Evolutionary conservation across 352 stramenopile species (phyloP).

Genomic region (Phytopythium ostracodes): DNA sequence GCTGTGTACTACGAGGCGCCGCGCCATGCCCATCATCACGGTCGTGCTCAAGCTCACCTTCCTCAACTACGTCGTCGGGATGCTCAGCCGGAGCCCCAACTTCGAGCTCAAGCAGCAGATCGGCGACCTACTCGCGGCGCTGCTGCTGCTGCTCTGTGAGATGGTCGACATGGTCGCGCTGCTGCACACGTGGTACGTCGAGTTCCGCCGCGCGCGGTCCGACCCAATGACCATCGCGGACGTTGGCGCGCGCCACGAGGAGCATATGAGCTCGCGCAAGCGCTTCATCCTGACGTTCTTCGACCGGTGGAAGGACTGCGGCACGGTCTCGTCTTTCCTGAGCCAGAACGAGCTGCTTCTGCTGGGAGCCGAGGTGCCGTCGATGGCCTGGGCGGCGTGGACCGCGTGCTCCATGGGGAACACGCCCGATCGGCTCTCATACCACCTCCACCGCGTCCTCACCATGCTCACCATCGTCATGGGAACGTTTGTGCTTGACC

Average conservation of each 20-base stretch:
- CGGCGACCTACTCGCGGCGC: slow-evolving; percentile 19
- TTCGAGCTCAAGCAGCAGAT: slow-evolving; percentile 24
- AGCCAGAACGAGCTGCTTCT: slow-evolving; percentile 26
- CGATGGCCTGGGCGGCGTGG: slow-evolving; percentile 27
- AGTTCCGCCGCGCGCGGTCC: slow-evolving; percentile 2
- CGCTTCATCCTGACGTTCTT: slow-evolving; percentile 26
- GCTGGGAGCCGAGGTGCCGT: slow-evolving; percentile 17
- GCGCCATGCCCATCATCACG: slow-evolving; percentile 21
- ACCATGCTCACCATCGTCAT: slow-evolving; percentile 29
- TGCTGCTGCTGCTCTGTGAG: slow-evolving; percentile 27
- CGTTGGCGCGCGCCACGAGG: slow-evolving; percentile 10
- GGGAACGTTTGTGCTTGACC: slow-evolving; percentile 21
- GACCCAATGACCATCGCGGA: slow-evolving; percentile 15
- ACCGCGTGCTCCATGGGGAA: slow-evolving; percentile 19
- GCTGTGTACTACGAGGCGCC: slow-evolving; percentile 18
- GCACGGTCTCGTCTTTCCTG: slow-evolving; percentile 26
- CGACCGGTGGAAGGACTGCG: slow-evolving; percentile 30
- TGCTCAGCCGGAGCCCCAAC: slow-evolving; percentile 9
- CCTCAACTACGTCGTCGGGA: slow-evolving; percentile 17
- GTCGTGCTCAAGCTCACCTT: slow-evolving; percentile 24
- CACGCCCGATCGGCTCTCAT: slow-evolving; percentile 17
- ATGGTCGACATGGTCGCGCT: slow-evolving; percentile 21
- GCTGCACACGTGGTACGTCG: slow-evolving; percentile 20
- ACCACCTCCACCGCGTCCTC: slow-evolving; percentile 28
- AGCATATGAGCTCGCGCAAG: slow-evolving; percentile 15